Evolutionary conservation across 805 yeast genomes (phyloP).

Genomic region (Hanseniaspora nectarophila): DNA sequence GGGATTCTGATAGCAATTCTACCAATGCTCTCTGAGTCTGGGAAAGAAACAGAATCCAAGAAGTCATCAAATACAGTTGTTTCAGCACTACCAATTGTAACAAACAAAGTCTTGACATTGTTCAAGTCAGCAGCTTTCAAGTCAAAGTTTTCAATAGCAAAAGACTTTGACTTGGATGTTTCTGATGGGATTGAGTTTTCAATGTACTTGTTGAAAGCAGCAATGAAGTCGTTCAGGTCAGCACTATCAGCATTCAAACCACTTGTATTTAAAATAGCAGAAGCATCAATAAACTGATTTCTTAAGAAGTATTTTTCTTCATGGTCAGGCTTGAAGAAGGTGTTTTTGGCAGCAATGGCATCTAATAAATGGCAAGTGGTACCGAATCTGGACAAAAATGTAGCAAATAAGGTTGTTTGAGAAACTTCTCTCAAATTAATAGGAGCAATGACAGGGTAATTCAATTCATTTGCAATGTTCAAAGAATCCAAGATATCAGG

Average conservation of each 20-base stretch:
- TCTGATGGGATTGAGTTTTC: neutral
- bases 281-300: neutral
- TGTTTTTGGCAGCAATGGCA: constrained; percentile 40
- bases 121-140: constrained; percentile 34
- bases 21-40: constrained; percentile 40
- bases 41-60: constrained; percentile 16
- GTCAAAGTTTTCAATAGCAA: constrained; percentile 10
- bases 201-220: constrained; percentile 13
- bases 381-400: constrained; percentile 44
- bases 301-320: neutral
- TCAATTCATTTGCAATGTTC: constrained; percentile 49
- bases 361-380: constrained; percentile 66
- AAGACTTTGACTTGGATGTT: neutral
- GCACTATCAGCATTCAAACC: constrained; percentile 19
- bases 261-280: constrained; percentile 18
- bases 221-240: constrained; percentile 15
- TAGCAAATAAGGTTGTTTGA: constrained; percentile 50
- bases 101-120: constrained; percentile 62
- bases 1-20: constrained; percentile 65
- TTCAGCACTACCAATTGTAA: constrained; percentile 65
- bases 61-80: constrained; percentile 40
- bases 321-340: constrained; percentile 13
- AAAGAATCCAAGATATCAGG: constrained; percentile 55
- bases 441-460: constrained; percentile 60
- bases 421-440: constrained; percentile 52